Evolutionary conservation across 1,284 basidiomycete species (phyloP).

Genomic region (Trametes versicolor): DNA sequence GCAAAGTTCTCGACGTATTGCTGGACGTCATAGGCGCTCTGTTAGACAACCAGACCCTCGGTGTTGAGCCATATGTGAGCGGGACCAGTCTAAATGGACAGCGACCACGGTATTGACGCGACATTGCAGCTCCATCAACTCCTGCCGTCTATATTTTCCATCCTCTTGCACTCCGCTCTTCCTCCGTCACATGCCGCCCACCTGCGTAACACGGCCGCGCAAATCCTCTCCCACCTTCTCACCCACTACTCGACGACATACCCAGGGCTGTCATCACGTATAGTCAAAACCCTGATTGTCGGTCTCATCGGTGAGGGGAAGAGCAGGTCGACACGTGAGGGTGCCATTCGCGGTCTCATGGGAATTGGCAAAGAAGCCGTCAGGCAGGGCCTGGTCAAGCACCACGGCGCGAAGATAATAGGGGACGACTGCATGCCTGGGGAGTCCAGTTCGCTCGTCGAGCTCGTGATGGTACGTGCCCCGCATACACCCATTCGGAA

Average conservation of each 20-base stretch:
- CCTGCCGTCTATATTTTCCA: constrained; percentile 91
- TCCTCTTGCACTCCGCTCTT: constrained; percentile 87
- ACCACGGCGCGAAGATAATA: constrained; percentile 77
- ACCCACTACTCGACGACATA: constrained; percentile 85
- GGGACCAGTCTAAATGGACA: constrained; percentile 9
- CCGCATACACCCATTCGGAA: not conserved
- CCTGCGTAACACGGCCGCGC: constrained; percentile 80
- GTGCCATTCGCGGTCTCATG: constrained; percentile 85
- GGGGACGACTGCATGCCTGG: constrained; percentile 66
- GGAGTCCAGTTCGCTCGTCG: constrained; percentile 56
- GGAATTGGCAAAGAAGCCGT: constrained; percentile 88
- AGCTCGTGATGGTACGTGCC: constrained; percentile 64
- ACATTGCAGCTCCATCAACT: constrained; percentile 88
- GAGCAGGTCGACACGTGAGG: constrained; percentile 81
- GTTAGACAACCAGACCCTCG: constrained; percentile 87
- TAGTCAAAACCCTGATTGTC: constrained; percentile 92
- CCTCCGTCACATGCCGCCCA: constrained; percentile 65
- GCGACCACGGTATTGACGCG: constrained; percentile 7
- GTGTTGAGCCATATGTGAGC: constrained; percentile 95
- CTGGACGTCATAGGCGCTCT: constrained; percentile 87
- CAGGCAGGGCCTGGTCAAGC: constrained; percentile 79
- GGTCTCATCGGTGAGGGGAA: constrained; percentile 82
- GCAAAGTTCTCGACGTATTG: constrained; percentile 77
- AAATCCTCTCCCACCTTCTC: constrained; percentile 84
- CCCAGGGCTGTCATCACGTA: constrained; percentile 86